These are phyloP conservation scores for Phyllosticta citriasiana DNA, from an alignment of 2,329 filamentous ascomycete species.

Conservation along the genomic window DNA sequence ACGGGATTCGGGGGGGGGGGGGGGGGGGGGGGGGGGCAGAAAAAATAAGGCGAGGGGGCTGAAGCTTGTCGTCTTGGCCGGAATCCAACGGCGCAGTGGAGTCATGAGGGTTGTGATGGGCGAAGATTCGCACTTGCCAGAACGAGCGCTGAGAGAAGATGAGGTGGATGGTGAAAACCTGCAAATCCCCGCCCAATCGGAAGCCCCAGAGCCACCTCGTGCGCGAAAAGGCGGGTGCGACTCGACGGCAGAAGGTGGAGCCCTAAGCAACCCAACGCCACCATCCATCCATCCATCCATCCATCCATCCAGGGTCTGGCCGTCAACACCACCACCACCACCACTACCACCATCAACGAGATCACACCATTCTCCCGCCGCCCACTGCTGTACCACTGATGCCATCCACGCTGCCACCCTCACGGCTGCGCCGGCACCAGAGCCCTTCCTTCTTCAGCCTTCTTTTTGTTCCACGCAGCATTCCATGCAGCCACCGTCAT, in stretches of 20 bases:
- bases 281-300: too few species aligned
- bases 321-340: neutral
- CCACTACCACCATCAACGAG: neutral
- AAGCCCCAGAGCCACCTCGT: neutral
- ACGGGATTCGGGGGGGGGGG: neutral
- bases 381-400: neutral
- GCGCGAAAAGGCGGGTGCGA: neutral
- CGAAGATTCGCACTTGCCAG: neutral
- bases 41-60: neutral
- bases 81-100: conserved; percentile 7
- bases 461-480: neutral
- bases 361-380: neutral
- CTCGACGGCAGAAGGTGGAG: neutral
- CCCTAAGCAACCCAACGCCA: too few species aligned
- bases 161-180: neutral
- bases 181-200: conserved; percentile 1
- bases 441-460: neutral
- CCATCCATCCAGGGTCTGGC: neutral
- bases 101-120: conserved; percentile 6
- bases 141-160: neutral
- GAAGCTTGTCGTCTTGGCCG: conserved; percentile 5
- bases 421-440: neutral
- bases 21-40: neutral
- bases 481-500: neutral
- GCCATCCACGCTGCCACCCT: neutral